Base-by-base conservation (phyloP, 352 stramenopile species). In the Aphanomyces euteiches region DNA sequence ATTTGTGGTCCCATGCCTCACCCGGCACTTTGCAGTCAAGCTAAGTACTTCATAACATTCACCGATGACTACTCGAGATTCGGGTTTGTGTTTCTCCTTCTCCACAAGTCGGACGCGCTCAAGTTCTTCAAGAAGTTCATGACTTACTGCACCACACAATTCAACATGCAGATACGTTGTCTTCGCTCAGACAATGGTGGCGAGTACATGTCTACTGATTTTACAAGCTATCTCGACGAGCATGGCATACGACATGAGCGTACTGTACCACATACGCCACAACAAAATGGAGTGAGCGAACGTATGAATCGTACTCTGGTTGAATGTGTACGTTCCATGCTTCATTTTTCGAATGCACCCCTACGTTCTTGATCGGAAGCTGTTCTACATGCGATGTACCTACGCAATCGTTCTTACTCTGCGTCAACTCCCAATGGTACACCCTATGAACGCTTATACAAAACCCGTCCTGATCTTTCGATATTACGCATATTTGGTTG, bases 101-200 rank as follows among this genome's bases (percentile, higher is more conserved):
- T 67, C 13, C 7, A 5, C 34, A 75, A 73, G 45, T 56, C 37
- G 0, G 50, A 74, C 12, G 72, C 73, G 2, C 15, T 58, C 17
- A 2, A 38, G 21, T 34, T 59, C 1, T 76, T 76, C 57, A 72
- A 67, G 45, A 4, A 15, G 5, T 76, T 54, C 50, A 74, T 72
- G 28, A 39, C 40, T 19, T 45, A 47, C 39, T 40, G 39, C 37
- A 47, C 28, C 28, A 38, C 7, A n/a, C 57, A n/a, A 45, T 65
- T 65, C 15, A n/a, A 28, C 8, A 34, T 7, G 45, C 37, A 38
- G 7, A 56, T 40, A 41, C 57, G 57, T 7, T 34, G 39, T 21
- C 28, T 41, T 38, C 13, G 57, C 39, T 53, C 45, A 19, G 13
- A 53, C 45, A 53, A 53, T 53, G 45, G 45, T 53, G 45, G 45